phyloP scores from a whole-genome alignment of 2,329 filamentous ascomycete genomes.

The Botrytis aclada region DNA sequence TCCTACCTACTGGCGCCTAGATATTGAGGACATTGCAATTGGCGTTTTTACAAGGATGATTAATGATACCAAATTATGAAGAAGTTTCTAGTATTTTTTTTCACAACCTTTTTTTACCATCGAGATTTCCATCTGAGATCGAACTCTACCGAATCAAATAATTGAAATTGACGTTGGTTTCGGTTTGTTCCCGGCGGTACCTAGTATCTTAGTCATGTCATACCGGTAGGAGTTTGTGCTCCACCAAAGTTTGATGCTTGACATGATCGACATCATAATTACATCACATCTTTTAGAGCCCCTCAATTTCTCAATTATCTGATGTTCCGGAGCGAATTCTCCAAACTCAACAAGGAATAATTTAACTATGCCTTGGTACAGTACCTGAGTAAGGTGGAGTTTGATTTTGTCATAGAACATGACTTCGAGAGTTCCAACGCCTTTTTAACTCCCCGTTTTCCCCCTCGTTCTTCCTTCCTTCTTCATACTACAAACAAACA shows the following conservation, averaged over 20 bases:
- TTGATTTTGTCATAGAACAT: constrained; percentile 15
- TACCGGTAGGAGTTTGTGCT: background rate
- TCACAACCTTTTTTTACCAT: background rate
- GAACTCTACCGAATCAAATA: background rate
- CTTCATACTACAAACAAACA: constrained; percentile 10
- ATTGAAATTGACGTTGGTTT: constrained; percentile 1
- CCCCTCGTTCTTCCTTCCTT: background rate
- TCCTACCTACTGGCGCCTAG: background rate
- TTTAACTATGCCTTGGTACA: background rate
- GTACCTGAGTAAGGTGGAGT: constrained; percentile 7
- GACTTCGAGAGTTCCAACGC: background rate
- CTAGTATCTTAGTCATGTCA: background rate
- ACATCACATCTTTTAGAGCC: constrained; percentile 4
- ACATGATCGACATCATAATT: constrained; percentile 12
- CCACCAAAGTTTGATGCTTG: constrained; percentile 4
- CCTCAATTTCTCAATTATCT: constrained; percentile 8
- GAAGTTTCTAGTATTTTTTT: constrained; percentile 7
- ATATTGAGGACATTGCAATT: constrained; percentile 10
- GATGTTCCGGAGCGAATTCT: constrained; percentile 8
- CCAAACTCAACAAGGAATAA: background rate
- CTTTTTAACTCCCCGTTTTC: constrained; percentile 2
- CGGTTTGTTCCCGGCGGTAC: background rate
- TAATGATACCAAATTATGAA: constrained; percentile 35
- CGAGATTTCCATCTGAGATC: background rate
- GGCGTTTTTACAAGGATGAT: constrained; percentile 31